Evolutionary conservation across 139 green algal genomes (phyloP).

Genomic region (Marvania coccoides): DNA sequence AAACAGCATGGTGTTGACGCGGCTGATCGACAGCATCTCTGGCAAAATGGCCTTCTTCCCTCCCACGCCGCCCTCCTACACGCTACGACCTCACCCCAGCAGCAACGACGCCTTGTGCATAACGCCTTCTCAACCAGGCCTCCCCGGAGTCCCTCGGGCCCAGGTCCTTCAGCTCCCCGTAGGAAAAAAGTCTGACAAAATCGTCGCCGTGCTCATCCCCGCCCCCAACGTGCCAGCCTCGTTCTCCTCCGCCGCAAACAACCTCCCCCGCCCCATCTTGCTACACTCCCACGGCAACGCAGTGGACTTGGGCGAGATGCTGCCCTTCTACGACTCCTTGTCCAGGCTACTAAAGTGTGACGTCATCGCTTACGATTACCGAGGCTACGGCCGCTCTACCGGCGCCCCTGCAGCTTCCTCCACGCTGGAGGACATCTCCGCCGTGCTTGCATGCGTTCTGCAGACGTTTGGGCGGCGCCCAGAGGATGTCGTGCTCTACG

Average conservation of each 20-base stretch:
- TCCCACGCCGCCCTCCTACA: constrained; percentile 66
- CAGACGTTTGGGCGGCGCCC: constrained; percentile 14
- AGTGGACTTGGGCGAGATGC: constrained; percentile 84
- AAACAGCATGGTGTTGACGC: constrained; percentile 8
- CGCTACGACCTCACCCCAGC: constrained; percentile 47
- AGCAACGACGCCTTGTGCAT: constrained; percentile 50
- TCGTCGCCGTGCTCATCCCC: constrained; percentile 55
- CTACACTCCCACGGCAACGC: constrained; percentile 88
- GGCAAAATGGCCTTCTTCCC: constrained; percentile 73
- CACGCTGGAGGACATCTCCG: constrained; percentile 28
- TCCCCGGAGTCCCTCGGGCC: constrained; percentile 16
- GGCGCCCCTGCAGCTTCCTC: constrained; percentile 36
- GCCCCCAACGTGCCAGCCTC: background rate
- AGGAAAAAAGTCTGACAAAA: constrained; percentile 1
- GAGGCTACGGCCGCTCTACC: constrained; percentile 55
- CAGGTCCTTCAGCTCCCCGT: constrained; percentile 31
- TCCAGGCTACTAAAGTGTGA: constrained; percentile 55
- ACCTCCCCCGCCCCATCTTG: constrained; percentile 24
- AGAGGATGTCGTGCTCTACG: constrained; percentile 76
- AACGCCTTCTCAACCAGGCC: constrained; percentile 15
- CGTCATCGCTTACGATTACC: constrained; percentile 82
- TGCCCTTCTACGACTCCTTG: constrained; percentile 66
- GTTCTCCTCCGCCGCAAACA: constrained; percentile 4
- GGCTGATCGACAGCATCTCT: constrained; percentile 21
- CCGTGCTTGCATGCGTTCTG: constrained; percentile 22